Conservation (phyloP, 75 land plant species). For the Selaginella moellendorffii region DNA sequence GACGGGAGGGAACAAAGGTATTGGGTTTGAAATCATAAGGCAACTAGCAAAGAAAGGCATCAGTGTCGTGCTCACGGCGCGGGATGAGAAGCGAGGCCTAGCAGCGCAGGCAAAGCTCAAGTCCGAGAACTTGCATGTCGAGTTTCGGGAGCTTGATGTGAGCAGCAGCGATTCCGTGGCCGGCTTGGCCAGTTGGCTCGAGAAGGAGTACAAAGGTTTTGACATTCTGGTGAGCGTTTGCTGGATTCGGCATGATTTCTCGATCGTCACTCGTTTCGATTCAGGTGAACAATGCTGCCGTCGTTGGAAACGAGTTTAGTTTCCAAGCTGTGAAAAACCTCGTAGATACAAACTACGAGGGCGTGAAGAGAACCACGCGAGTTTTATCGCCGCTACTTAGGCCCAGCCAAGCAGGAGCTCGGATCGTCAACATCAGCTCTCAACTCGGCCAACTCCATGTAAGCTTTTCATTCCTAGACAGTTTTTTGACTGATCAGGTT, state of each 20-base stretch:
- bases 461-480: too few relatives aligned
- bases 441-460: constrained; percentile 46
- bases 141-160: constrained; percentile 44
- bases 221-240: constrained; percentile 41
- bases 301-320: constrained; percentile 29
- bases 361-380: constrained; percentile 37
- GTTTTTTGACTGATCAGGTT: too few relatives aligned
- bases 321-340: constrained; percentile 39
- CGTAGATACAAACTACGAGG: constrained; percentile 46
- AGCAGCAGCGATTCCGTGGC: constrained; percentile 23
- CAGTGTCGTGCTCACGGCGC: constrained; percentile 38
- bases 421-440: constrained; percentile 62
- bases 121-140: constrained; percentile 20
- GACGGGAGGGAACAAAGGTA: constrained; percentile 55
- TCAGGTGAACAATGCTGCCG: constrained; percentile 76
- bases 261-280: neutral
- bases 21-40: constrained; percentile 37
- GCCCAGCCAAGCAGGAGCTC: constrained; percentile 15
- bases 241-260: neutral
- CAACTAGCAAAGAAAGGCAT: constrained; percentile 37
- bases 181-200: constrained; percentile 39
- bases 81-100: constrained; percentile 37
- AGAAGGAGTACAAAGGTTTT: constrained; percentile 16
- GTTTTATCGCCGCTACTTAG: constrained; percentile 52
- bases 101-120: neutral